Evolutionary conservation across 176 grass and related monocot genomes (phyloP).

Genomic region (Alloteropsis semialata): DNA sequence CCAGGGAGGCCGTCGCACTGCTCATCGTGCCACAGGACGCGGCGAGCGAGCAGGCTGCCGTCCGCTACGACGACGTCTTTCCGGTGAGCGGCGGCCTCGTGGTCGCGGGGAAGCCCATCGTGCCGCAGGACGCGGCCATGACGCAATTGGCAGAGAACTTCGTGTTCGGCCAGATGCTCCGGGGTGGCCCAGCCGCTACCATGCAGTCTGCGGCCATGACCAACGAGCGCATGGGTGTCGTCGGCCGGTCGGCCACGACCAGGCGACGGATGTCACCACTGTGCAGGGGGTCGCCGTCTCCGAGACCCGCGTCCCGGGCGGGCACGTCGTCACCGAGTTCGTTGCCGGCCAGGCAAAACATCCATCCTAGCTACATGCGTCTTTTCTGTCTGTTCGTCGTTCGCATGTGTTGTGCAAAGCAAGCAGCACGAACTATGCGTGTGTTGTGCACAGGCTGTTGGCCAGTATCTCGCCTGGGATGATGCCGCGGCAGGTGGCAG

Average conservation of each 20-base stretch:
- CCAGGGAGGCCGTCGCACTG: too few relatives aligned
- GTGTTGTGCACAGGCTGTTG: constrained; percentile 18
- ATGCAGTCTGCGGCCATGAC: constrained; percentile 60
- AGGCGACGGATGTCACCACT: constrained; percentile 38
- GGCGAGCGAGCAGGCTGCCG: neutral
- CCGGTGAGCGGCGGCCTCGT: constrained; percentile 45
- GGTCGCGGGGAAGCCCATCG: constrained; percentile 41
- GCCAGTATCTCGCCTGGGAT: constrained; percentile 23
- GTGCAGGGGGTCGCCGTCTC: constrained; percentile 53
- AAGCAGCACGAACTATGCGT: neutral
- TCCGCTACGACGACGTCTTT: constrained; percentile 68
- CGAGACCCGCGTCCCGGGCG: constrained; percentile 46
- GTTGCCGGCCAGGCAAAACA: constrained; percentile 62
- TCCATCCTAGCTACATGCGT: too few relatives aligned
- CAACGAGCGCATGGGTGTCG: constrained; percentile 58
- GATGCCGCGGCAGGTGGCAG: neutral
- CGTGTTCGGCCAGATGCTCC: constrained; percentile 43
- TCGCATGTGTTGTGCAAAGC: neutral
- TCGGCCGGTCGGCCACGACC: constrained; percentile 51
- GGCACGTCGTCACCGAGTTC: constrained; percentile 67
- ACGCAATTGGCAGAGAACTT: constrained; percentile 59
- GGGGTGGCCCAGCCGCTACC: constrained; percentile 50
- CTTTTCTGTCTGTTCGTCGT: neutral
- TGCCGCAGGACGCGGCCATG: constrained; percentile 65
- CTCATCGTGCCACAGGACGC: too few relatives aligned